phyloP scores from a whole-genome alignment of 805 yeast genomes.

The Blastobotrys attinorum region DNA sequence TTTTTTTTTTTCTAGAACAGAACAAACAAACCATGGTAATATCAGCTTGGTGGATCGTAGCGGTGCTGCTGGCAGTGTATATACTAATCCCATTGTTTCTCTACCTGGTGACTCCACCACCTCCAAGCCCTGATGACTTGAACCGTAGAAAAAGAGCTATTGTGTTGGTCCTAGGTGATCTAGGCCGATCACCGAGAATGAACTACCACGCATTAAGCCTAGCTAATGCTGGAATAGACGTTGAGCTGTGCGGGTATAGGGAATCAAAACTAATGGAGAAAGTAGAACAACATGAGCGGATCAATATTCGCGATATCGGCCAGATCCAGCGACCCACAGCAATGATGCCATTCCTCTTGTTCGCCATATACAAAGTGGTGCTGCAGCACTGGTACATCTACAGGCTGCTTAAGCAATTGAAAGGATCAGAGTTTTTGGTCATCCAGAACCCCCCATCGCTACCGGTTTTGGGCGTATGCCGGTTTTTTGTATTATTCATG shows the following conservation, averaged over 20 bases:
- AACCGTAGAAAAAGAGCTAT: constrained; percentile 45
- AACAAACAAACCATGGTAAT: constrained; percentile 89
- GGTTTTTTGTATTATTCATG: constrained; percentile 42
- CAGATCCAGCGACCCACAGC: constrained; percentile 16
- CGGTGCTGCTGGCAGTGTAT: constrained; percentile 13
- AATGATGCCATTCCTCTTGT: constrained; percentile 45
- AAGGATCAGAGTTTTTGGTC: constrained; percentile 60
- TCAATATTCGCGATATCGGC: constrained; percentile 26
- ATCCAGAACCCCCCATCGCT: constrained; percentile 86
- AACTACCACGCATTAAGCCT: constrained; percentile 80
- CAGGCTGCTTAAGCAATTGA: constrained; percentile 40
- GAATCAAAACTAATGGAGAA: constrained; percentile 15
- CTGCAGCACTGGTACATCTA: constrained; percentile 45
- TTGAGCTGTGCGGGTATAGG: constrained; percentile 75
- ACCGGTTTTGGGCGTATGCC: constrained; percentile 64
- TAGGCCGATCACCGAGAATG: constrained; percentile 95
- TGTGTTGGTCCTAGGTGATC: constrained; percentile 81
- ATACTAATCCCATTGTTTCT: constrained; percentile 16
- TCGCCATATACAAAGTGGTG: constrained; percentile 52
- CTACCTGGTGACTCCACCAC: constrained; percentile 11
- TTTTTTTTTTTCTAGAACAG: constrained; percentile 52
- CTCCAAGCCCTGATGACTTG: constrained; percentile 12
- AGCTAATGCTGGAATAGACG: constrained; percentile 58
- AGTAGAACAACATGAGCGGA: constrained; percentile 18
- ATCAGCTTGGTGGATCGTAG: constrained; percentile 8